A percentile compares a stretch with the other conserved stretches of the same genome.
Conservation (phyloP, 257 asterid genomes). For the Solanum chilense region DNA sequence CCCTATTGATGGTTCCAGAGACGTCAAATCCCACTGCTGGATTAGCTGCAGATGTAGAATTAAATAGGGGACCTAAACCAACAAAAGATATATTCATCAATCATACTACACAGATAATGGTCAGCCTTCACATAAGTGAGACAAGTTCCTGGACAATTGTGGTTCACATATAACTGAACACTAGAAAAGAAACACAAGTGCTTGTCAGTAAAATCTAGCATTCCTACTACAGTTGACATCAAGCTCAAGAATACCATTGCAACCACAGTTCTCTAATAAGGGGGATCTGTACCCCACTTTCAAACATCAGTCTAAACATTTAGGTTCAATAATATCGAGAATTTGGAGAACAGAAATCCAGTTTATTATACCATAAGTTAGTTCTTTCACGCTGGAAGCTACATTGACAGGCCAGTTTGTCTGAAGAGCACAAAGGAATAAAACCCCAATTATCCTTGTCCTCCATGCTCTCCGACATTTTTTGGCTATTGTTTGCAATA, state of each 20-base stretch:
- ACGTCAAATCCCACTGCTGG: conserved; percentile 36
- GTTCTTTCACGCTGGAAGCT: background rate
- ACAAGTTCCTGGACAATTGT: background rate
- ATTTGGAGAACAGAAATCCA: background rate
- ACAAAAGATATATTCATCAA: background rate
- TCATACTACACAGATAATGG: background rate
- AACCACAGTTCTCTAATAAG: background rate
- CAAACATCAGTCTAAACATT: background rate
- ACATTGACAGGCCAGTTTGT: background rate
- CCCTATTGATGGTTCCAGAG: conserved; percentile 44
- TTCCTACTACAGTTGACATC: background rate
- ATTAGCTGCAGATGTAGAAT: conserved; percentile 23
- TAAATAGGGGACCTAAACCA: conserved; percentile 34
- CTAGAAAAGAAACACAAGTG: background rate
- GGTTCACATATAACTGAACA: background rate
- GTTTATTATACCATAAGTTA: background rate
- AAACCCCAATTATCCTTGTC: background rate
- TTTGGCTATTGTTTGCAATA: background rate
- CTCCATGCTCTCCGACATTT: background rate
- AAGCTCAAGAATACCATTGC: background rate
- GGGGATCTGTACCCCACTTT: background rate
- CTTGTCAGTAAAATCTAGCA: background rate
- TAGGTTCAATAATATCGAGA: background rate
- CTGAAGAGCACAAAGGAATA: background rate
- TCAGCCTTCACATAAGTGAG: background rate